Evolutionary conservation across 2,329 filamentous ascomycete species (phyloP).

Genomic region (Aaosphaeria pasadenensis): DNA sequence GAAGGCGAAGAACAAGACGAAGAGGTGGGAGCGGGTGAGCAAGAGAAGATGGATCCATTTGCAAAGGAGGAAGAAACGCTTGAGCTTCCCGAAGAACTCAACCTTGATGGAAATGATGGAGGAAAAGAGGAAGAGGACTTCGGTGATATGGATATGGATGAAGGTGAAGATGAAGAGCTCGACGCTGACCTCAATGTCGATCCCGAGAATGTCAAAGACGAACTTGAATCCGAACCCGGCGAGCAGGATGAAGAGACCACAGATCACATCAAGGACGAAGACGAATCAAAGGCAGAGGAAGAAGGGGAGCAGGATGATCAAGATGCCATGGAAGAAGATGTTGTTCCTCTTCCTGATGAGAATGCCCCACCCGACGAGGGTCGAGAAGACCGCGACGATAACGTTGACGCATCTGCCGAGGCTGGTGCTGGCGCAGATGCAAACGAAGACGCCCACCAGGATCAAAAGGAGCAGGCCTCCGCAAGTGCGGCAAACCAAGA

Average conservation of each 20-base stretch:
- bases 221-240: conserved; percentile 29
- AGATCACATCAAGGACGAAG: conserved; percentile 30
- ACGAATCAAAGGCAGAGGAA: conserved; percentile 43
- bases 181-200: conserved; percentile 25
- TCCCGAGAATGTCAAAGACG: conserved; percentile 32
- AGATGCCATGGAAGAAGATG: conserved; percentile 45
- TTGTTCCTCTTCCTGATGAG: conserved; percentile 41
- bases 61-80: conserved; percentile 78
- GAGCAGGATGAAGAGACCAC: conserved; percentile 35
- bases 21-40: conserved; percentile 64
- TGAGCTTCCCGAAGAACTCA: conserved; percentile 84
- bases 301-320: conserved; percentile 49
- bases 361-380: conserved; percentile 51
- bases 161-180: conserved; percentile 29
- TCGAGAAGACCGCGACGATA: conserved; percentile 46
- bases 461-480: conserved; percentile 59
- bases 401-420: conserved; percentile 54
- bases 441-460: conserved; percentile 52
- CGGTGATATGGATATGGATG: conserved; percentile 28
- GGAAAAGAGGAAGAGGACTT: conserved; percentile 52
- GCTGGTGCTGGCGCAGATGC: conserved; percentile 64
- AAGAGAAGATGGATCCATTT: conserved; percentile 68
- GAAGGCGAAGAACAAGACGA: conserved; percentile 60
- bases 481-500: conserved; percentile 59
- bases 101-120: conserved; percentile 67